Base-by-base conservation (phyloP, 2,329 filamentous ascomycete genomes). In the Alternaria novae-zelandiae region DNA sequence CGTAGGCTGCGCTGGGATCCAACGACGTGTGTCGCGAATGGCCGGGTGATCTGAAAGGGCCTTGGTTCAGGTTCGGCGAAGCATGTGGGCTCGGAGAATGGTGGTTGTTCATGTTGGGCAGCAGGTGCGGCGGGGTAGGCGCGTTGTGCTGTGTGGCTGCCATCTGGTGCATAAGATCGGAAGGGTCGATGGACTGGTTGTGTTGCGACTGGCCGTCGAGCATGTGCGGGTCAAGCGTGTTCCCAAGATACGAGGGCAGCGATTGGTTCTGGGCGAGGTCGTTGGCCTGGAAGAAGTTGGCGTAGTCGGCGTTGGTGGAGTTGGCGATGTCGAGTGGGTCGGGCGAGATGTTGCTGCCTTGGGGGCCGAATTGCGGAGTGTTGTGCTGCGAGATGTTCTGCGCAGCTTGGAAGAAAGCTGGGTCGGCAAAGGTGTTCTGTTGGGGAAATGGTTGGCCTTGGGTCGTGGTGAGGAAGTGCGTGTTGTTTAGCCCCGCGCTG, bases 1-100 rank as follows among this genome's bases (percentile, higher is more conserved):
- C 82, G 70, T 86, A 90, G 54, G 87, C 86, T 3, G 88, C 86
- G 67, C 83, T 88, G 6, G 88, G 88, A 66, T 89, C 88, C 30
- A 90, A 80, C 21, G 88, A 90, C 20, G 85, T 82, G 21, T 88
- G 84, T 57, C 88, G 84, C 57, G 88, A 89, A 75, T 89, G 86
- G 61, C 82, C 82, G 56, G 86, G 84, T 17, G 83, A 84, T 66
- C 83, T 83, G 75, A 84, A 88, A 11, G 76, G 78, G 54, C 82
- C 82, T 64, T 87, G 85, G 36, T 83, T 85, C 49, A 87, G 82
- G 63, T 81, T 82, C 4, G 87, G 87, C 45, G 88, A 88, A 6
- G 80, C 78, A 61, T 77, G 84, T 73, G 80, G 87, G 80, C 78
- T 87, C 72, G 83, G 84, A 21, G 82, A 83, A 32, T 86, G 87